phyloP scores from a whole-genome alignment of 192 early-diverging fungal genomes.

The Endogone sp. region DNA sequence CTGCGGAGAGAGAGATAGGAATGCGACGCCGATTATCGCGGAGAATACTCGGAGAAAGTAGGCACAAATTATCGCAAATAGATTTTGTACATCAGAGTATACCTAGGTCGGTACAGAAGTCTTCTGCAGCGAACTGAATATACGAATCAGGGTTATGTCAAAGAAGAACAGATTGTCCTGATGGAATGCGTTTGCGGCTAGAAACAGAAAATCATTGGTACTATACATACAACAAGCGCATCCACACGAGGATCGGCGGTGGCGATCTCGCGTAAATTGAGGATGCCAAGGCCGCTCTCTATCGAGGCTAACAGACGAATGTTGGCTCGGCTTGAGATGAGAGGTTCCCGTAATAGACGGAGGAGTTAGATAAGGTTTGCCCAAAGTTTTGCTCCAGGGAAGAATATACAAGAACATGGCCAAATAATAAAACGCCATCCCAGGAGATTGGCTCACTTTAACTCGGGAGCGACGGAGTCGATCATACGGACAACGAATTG shows the following conservation, averaged over 20 bases:
- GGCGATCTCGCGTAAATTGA: slow-evolving; percentile 86
- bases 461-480: slow-evolving; percentile 61
- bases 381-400: too few species aligned
- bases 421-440: neutral
- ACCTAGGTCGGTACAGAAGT: slow-evolving; percentile 87
- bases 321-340: slow-evolving; percentile 43
- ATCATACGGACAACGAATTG: slow-evolving; percentile 72
- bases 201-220: too few species aligned
- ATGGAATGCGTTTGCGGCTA: too few species aligned
- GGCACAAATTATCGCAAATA: too few species aligned
- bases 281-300: slow-evolving; percentile 81
- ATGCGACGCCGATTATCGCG: too few species aligned
- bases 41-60: too few species aligned
- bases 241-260: slow-evolving; percentile 71
- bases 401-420: too few species aligned
- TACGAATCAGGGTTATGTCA: neutral
- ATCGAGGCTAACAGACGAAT: slow-evolving; percentile 85
- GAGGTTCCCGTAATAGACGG: neutral
- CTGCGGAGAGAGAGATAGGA: too few species aligned
- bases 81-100: slow-evolving; percentile 1
- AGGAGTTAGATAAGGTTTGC: too few species aligned
- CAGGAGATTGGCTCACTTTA: slow-evolving; percentile 39
- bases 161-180: too few species aligned
- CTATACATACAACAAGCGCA: slow-evolving; percentile 60
- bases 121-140: slow-evolving; percentile 84